Evolutionary conservation across 192 early-diverging fungal genomes (phyloP).

Genomic region (Thamnidium elegans): DNA sequence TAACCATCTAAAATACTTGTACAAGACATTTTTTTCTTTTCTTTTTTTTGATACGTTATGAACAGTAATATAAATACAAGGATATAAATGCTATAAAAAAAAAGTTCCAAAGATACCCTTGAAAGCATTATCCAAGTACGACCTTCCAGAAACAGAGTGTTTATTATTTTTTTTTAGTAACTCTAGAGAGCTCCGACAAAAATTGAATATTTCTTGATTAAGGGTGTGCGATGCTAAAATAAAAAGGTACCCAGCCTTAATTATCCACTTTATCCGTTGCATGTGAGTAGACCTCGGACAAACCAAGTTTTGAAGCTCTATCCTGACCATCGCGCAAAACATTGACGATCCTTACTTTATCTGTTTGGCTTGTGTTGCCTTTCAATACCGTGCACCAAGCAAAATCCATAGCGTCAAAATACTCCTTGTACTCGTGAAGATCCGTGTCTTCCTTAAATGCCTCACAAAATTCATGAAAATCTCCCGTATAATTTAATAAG

Average conservation of each 20-base stretch:
- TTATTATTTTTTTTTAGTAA: too few relatives aligned
- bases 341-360: constrained; percentile 20
- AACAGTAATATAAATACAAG: too few relatives aligned
- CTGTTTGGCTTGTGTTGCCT: background rate
- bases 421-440: constrained; percentile 8
- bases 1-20: too few relatives aligned
- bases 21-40: too few relatives aligned
- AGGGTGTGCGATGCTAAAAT: too few relatives aligned
- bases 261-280: constrained; percentile 6
- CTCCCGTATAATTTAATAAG: constrained; percentile 6
- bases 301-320: background rate
- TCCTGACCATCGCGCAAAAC: constrained; percentile 14
- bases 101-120: too few relatives aligned
- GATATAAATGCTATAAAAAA: too few relatives aligned
- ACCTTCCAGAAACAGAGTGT: too few relatives aligned
- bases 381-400: constrained; percentile 4
- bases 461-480: constrained; percentile 19
- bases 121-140: too few relatives aligned
- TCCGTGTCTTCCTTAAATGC: constrained; percentile 14
- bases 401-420: constrained; percentile 16
- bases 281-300: constrained; percentile 1
- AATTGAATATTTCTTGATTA: too few relatives aligned
- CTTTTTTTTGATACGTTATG: too few relatives aligned
- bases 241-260: background rate
- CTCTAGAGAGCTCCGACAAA: too few relatives aligned